Evolutionary conservation across 306 rosid species (phyloP).

Genomic region (Pterocarpus santalinus): DNA sequence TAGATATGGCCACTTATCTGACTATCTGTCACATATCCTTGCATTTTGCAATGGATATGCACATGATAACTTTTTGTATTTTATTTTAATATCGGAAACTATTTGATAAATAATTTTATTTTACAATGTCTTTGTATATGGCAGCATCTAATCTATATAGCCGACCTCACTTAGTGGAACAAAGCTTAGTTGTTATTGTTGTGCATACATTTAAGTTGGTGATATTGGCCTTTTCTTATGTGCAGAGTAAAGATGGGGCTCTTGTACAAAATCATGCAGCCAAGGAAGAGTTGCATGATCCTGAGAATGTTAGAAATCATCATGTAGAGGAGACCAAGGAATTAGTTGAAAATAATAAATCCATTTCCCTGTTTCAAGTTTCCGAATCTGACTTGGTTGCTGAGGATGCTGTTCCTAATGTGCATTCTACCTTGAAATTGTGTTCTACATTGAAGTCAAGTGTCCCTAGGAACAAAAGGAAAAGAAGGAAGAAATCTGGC

Average conservation of each 20-base stretch:
- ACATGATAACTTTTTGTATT: not conserved
- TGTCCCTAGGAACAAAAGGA: conserved; percentile 57
- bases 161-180: too few species aligned
- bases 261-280: conserved; percentile 47
- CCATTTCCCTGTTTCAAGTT: conserved; percentile 39
- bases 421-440: conserved; percentile 42
- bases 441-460: conserved; percentile 48
- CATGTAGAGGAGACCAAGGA: conserved; percentile 48
- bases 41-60: too few species aligned
- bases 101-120: not conserved
- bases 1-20: too few species aligned
- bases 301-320: conserved; percentile 50
- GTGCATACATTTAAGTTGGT: conserved; percentile 8
- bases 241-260: conserved; percentile 55
- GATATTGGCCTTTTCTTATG: conserved; percentile 13
- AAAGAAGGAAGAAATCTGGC: conserved; percentile 55
- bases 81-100: not conserved
- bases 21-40: too few species aligned
- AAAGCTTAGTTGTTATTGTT: too few species aligned
- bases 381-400: conserved; percentile 51
- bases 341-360: conserved; percentile 49
- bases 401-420: conserved; percentile 43
- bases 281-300: conserved; percentile 58
- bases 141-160: too few species aligned
- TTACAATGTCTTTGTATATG: conserved; percentile 3